phyloP scores from a whole-genome alignment of 371 early-diverging fungal species.

The Mortierella sp. region DNA sequence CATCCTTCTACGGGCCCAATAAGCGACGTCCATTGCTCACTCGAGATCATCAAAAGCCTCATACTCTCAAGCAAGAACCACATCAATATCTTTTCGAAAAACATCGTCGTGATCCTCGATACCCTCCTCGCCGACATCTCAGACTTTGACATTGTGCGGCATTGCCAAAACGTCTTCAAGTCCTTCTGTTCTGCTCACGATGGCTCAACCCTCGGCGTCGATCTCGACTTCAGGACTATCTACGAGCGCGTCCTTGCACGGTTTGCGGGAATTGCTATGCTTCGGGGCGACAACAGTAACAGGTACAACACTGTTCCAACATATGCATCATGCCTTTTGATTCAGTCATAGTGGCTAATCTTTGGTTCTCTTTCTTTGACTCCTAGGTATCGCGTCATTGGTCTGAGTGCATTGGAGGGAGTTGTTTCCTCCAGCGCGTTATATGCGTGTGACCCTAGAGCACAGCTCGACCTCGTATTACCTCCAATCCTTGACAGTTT shows the following conservation, averaged over 20 bases:
- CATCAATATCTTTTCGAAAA: constrained; percentile 85
- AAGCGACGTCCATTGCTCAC: constrained; percentile 59
- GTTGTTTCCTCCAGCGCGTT: constrained; percentile 66
- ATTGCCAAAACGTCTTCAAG: constrained; percentile 67
- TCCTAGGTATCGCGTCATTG: constrained; percentile 64
- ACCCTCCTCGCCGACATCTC: constrained; percentile 57
- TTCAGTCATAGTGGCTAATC: neutral
- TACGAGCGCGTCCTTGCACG: constrained; percentile 69
- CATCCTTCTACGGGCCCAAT: too few relatives aligned
- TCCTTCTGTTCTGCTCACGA: constrained; percentile 74
- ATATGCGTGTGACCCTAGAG: constrained; percentile 63
- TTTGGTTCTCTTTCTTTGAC: neutral
- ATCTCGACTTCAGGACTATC: constrained; percentile 70
- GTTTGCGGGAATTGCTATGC: constrained; percentile 66
- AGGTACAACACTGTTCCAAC: constrained; percentile 18
- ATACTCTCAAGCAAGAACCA: constrained; percentile 80
- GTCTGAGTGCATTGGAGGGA: constrained; percentile 66
- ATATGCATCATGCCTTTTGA: neutral
- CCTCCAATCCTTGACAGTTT: constrained; percentile 63
- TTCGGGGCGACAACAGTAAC: constrained; percentile 26
- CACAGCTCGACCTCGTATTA: constrained; percentile 66
- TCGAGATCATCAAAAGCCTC: constrained; percentile 80
- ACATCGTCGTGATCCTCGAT: constrained; percentile 68
- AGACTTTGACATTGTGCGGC: constrained; percentile 47
- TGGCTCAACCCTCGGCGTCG: constrained; percentile 76